Base-by-base conservation (phyloP, 1,139 yeast species). In the Saccharomyces hybrid region DNA sequence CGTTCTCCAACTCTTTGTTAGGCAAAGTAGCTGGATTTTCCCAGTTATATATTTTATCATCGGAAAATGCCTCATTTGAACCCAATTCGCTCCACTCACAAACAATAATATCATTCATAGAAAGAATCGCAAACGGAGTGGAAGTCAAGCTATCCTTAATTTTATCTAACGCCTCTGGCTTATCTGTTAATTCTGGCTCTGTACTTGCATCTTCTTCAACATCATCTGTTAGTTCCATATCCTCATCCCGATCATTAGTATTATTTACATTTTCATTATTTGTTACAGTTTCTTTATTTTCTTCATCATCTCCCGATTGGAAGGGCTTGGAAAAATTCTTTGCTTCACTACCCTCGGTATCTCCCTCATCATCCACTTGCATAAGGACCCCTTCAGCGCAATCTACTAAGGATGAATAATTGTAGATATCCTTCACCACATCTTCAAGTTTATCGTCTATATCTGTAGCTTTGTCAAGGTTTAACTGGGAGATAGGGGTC, bases 81-180 rank as follows among this genome's bases (percentile, higher is more conserved):
- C 73, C 66, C 2, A 71, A 76, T 4, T 72, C 68, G 34, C 76
- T 73, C 95, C 96, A 89, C 61, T 88, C 88, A 66, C 95, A 84
- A 7, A 88, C 78, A 28, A 89, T 71, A 1, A 85, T 79, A 32
- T 79, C 80, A 47, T 74, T 76, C 44, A 69, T 62, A 3, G 57
- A 59, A 16, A 75, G 57, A 34, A 73, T 59, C 26, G 25, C 23
- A 27, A n/a, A 42, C 11, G 25, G 14, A 14, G 14, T 38, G 25
- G 44, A 16, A 8, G 5, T 20, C 25, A 38, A 20, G 13, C 25
- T 20, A 38, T 38, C 20, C 26, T 38, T 20, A 25, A 3, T 26
- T 32, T 46, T 38, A 28, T 14, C 49, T 20, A 62, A 54, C 4
- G 41, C 48, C 9, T 38, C 51, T 26, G 16, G 38, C 20, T 7